A percentile compares a stretch with the other conserved stretches of the same genome.
Conservation (phyloP, 2,329 filamentous ascomycete genomes). For the Graphiopsis chlorocephala region DNA sequence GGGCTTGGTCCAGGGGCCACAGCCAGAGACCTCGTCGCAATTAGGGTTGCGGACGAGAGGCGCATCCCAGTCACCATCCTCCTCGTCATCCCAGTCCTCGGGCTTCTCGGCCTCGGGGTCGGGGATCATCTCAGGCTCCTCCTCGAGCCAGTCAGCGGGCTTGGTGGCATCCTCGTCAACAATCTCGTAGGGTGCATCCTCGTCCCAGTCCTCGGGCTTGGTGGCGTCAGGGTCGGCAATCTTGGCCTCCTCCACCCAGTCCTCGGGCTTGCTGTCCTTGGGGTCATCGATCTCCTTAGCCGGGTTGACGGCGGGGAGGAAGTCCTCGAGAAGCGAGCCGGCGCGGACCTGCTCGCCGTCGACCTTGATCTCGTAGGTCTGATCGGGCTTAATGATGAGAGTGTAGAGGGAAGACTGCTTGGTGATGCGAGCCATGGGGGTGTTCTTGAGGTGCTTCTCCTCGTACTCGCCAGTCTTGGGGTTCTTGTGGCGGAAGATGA, state of each 20-base stretch:
- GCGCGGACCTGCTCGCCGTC: constrained; percentile 86
- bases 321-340: constrained; percentile 91
- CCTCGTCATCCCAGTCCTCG: constrained; percentile 99
- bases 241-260: constrained; percentile 92
- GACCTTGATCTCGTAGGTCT: constrained; percentile 89
- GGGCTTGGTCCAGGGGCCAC: constrained; percentile 87
- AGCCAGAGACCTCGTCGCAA: constrained; percentile 89
- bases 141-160: constrained; percentile 94
- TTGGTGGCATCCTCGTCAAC: constrained; percentile 86
- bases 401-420: constrained; percentile 97
- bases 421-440: constrained; percentile 80
- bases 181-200: constrained; percentile 96
- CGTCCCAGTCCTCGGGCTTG: constrained; percentile 99
- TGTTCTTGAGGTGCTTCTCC: constrained; percentile 93
- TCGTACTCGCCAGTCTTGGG: constrained; percentile 99
- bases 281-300: constrained; percentile 90
- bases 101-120: constrained; percentile 97
- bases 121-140: constrained; percentile 76
- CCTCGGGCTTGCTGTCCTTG: constrained; percentile 88
- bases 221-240: constrained; percentile 89
- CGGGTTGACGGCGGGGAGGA: constrained; percentile 90
- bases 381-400: constrained; percentile 92
- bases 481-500: constrained; percentile 99
- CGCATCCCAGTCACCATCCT: constrained; percentile 95
- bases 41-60: constrained; percentile 93